Percentiles rank a stretch among this genome's conserved stretches.
Conservation (phyloP, 805 yeast species). For the Osmozyma mogii region DNA sequence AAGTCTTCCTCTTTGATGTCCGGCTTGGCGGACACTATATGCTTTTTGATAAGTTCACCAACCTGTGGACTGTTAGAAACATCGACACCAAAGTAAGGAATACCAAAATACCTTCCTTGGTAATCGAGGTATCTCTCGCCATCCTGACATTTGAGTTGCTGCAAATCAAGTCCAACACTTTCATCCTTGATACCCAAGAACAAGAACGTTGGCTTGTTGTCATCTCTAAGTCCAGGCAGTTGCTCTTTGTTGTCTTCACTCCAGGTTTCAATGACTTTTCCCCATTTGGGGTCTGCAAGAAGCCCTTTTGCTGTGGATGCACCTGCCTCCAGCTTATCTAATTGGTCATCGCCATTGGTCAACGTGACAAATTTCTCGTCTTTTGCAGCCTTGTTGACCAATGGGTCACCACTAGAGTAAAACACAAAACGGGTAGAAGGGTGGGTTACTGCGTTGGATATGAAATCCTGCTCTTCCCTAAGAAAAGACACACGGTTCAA, state of each 20-base stretch:
- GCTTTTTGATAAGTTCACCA: conserved; percentile 25
- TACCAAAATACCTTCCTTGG: conserved; percentile 46
- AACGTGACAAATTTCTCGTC: conserved; percentile 23
- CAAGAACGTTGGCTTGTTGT: conserved; percentile 29
- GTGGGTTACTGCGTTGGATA: conserved; percentile 37
- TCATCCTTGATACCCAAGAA: conserved; percentile 40
- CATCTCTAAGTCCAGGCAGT: conserved; percentile 33
- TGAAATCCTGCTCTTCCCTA: conserved; percentile 47
- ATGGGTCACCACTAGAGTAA: conserved; percentile 24
- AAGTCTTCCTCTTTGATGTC: conserved; percentile 11
- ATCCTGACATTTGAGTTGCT: conserved; percentile 19
- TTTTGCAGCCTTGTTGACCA: conserved; percentile 20
- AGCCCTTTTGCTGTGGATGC: conserved; percentile 17
- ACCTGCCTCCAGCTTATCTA: too few relatives aligned
- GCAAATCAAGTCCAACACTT: conserved; percentile 33
- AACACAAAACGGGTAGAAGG: conserved; percentile 45
- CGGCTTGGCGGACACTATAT: conserved; percentile 9
- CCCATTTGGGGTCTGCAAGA: conserved; percentile 9
- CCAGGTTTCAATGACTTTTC: conserved; percentile 13
- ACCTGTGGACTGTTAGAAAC: conserved; percentile 35
- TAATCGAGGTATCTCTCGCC: conserved; percentile 32
- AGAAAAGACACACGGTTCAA: conserved; percentile 60
- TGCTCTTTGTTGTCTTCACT: conserved; percentile 24
- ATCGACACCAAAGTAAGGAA: conserved; percentile 61
- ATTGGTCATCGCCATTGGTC: conserved; percentile 30